Conservation (phyloP, 768 basidiomycete genomes). For the Suillus decipiens region DNA sequence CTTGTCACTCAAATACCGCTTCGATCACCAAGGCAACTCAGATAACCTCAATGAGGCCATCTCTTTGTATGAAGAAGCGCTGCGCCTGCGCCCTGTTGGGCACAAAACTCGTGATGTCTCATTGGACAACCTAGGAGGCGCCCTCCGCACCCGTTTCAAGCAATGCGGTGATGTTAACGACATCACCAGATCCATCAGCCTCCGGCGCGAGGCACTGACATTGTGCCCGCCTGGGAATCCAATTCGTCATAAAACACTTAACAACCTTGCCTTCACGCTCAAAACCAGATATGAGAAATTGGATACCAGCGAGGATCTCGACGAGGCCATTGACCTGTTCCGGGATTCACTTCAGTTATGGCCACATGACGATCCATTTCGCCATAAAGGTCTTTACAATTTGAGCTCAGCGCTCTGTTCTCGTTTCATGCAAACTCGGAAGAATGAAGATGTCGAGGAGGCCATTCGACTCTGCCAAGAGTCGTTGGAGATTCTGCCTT, state of each 20-base stretch:
- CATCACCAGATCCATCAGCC: constrained; percentile 11
- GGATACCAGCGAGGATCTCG: neutral
- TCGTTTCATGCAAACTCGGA: too few species aligned
- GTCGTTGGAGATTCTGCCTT: too few species aligned
- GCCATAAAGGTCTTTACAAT: too few species aligned
- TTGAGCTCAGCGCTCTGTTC: too few species aligned
- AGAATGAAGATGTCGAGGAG: too few species aligned
- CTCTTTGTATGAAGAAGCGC: neutral
- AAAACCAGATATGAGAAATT: neutral
- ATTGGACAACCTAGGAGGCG: constrained; percentile 13
- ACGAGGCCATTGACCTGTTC: neutral
- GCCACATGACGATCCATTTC: too few species aligned
- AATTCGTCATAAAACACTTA: constrained; percentile 6
- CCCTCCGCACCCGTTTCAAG: neutral
- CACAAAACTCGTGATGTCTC: neutral
- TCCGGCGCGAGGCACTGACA: constrained; percentile 7
- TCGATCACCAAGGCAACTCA: neutral
- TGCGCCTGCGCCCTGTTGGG: neutral
- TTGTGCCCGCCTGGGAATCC: constrained; percentile 13
- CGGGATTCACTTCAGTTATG: neutral
- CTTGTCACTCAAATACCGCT: neutral
- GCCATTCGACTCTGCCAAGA: too few species aligned
- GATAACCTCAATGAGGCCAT: neutral
- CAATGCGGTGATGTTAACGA: neutral
- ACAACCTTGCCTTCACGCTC: constrained; percentile 22